A percentile compares a stretch with the other conserved stretches of the same genome.
Evolutionary conservation across 768 basidiomycete genomes (phyloP).

Genomic region (Hypsizygus marmoreus): DNA sequence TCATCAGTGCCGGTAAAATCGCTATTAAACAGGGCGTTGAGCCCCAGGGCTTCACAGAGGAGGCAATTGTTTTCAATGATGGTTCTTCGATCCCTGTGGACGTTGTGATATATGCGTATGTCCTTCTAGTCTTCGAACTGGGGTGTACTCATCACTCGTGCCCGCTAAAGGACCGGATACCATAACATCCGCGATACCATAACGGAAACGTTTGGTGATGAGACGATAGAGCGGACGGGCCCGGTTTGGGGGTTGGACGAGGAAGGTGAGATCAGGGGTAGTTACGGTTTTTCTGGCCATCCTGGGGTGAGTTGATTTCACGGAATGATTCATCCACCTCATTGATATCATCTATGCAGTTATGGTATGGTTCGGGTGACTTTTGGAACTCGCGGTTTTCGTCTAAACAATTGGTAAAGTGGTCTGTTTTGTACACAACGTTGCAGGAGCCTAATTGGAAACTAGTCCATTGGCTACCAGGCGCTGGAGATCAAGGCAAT

Average conservation of each 20-base stretch:
- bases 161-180: slow-evolving; percentile 26
- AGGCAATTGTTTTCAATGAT: slow-evolving; percentile 39
- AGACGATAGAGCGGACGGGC: slow-evolving; percentile 29
- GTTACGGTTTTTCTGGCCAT: slow-evolving; percentile 42
- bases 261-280: slow-evolving; percentile 40
- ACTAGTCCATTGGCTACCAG: slow-evolving; percentile 14
- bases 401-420: slow-evolving; percentile 39
- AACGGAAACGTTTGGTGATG: slow-evolving; percentile 35
- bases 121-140: background rate
- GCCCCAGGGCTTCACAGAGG: slow-evolving; percentile 35
- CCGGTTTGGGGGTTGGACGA: slow-evolving; percentile 41
- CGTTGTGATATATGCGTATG: slow-evolving; percentile 46
- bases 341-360: slow-evolving; percentile 19
- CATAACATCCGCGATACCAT: slow-evolving; percentile 29
- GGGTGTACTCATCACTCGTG: background rate
- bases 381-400: slow-evolving; percentile 30
- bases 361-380: slow-evolving; percentile 43
- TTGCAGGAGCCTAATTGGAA: background rate
- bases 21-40: slow-evolving; percentile 57
- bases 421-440: background rate
- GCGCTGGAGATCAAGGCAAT: slow-evolving; percentile 38
- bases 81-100: slow-evolving; percentile 42
- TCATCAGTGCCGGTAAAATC: slow-evolving; percentile 56
- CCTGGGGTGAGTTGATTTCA: slow-evolving; percentile 34
- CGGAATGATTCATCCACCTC: background rate